Base-by-base conservation (phyloP, 176 grass and related monocot genomes). In the Oryza meridionalis region DNA sequence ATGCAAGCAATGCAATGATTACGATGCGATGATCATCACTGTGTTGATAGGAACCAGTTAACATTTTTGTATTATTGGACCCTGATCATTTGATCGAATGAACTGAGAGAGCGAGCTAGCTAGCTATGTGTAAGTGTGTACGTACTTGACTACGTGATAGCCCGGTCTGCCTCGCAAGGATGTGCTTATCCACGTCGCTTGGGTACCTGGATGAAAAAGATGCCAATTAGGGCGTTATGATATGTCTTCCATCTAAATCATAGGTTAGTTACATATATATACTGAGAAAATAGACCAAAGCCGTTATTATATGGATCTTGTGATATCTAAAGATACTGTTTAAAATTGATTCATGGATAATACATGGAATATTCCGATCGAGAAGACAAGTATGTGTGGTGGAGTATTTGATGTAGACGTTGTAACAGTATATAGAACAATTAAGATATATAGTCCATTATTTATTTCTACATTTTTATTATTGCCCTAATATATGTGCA, bases 171-270 rank as follows among this genome's bases (percentile, higher is more conserved):
- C 92, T 84, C 24, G 92, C 89, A 80, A 94, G 84, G 77, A 94
- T 89, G 86, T 91, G 92, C 86, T 94, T 94, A 89, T 94, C 92
- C 73, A 89, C 84, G 65, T 94, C 92, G 86, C 86, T 94, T 67
- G 87, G 92, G 72, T 92, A 97, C 90, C 92, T 94, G 90, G 29
- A 88, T 11, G 37, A 75, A 29, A 37, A 43, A 70, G 65, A 82
- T 73, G 22, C 32, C 82, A 79, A 70, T 29, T 49, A 86, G 46
- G 38, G 32, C 27, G 21, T 72, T 15, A 64, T 31, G 2, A 37
- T 35, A 35, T 80, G 25, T 19, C 59, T 38, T 74, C 14, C 66
- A 47, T 78, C 44, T 53, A 37, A 43, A 70, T 70, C 66, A 58
- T 69, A 29, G 11, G 42, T 66, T 46, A 40, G 49, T 51, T 51